Evolutionary conservation across 2,329 filamentous ascomycete genomes (phyloP).

Genomic region (Cladosporium austrohemisphaericum): DNA sequence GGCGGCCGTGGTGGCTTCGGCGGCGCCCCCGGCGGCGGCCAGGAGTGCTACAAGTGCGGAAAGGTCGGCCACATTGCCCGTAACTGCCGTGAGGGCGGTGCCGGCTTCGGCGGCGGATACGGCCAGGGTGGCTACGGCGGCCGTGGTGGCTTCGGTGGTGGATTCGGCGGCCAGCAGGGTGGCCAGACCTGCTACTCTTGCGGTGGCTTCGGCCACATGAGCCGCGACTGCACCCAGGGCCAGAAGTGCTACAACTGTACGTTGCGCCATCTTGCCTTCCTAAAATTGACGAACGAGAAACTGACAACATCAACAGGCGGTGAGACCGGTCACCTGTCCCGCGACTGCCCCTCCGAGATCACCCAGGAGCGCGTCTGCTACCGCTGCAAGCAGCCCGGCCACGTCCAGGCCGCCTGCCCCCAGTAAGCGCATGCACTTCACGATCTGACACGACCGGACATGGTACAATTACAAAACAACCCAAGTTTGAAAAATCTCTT

Average conservation of each 20-base stretch:
- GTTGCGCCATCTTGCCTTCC: slow-evolving; percentile 28
- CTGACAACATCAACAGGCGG: slow-evolving; percentile 48
- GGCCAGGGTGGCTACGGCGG: slow-evolving; percentile 42
- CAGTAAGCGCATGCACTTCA: slow-evolving; percentile 53
- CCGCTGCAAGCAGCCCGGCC: slow-evolving; percentile 83
- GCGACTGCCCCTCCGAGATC: slow-evolving; percentile 93
- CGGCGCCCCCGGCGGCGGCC: slow-evolving; percentile 39
- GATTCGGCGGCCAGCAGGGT: slow-evolving; percentile 39
- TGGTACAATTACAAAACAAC: background rate
- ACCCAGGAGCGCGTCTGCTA: slow-evolving; percentile 95
- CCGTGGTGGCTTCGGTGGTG: slow-evolving; percentile 48
- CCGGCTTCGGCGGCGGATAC: slow-evolving; percentile 46
- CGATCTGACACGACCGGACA: slow-evolving; percentile 17
- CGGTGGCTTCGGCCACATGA: slow-evolving; percentile 85
- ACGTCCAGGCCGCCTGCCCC: slow-evolving; percentile 92
- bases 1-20: slow-evolving; percentile 41
- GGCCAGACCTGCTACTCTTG: slow-evolving; percentile 97
- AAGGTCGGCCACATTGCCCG: slow-evolving; percentile 95
- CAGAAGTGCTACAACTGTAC: slow-evolving; percentile 99
- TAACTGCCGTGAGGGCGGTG: slow-evolving; percentile 70
- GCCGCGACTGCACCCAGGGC: slow-evolving; percentile 95
- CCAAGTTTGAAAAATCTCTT: too few relatives aligned
- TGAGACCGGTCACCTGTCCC: slow-evolving; percentile 89
- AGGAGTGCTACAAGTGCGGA: slow-evolving; percentile 87
- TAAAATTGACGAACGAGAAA: slow-evolving; percentile 8